phyloP scores from a whole-genome alignment of 106 monocot species.

The Allium cepa region DNA sequence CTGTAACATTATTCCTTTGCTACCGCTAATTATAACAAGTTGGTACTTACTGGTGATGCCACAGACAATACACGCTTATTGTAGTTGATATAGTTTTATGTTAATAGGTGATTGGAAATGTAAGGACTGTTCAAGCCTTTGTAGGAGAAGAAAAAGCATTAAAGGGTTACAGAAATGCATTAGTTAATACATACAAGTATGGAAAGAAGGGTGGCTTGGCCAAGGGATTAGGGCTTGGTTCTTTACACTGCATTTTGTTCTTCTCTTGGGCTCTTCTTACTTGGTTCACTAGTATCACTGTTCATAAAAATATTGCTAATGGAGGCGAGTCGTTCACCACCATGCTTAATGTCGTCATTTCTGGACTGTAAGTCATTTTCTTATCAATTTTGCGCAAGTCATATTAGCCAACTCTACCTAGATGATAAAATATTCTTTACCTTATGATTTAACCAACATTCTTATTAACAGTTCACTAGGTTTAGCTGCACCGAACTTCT shows the following conservation, averaged over 20 bases:
- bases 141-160: constrained; percentile 94
- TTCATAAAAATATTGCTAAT: constrained; percentile 77
- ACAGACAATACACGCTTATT: no score
- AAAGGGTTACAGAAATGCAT: constrained; percentile 38
- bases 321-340: constrained; percentile 98
- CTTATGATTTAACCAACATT: no score
- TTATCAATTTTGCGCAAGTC: no score
- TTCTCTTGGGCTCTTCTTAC: constrained; percentile 90
- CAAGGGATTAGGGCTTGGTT: constrained; percentile 87
- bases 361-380: constrained; percentile 64
- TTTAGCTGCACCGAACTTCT: constrained; percentile 76
- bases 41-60: no score
- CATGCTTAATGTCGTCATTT: constrained; percentile 97
- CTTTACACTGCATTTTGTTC: constrained; percentile 80
- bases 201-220: constrained; percentile 84
- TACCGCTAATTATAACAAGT: no score
- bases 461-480: constrained; percentile 58
- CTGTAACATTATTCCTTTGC: no score
- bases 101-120: constrained; percentile 71
- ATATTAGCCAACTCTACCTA: no score
- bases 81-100: background rate
- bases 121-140: constrained; percentile 91
- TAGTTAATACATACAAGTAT: constrained; percentile 69
- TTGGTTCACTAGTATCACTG: constrained; percentile 88
- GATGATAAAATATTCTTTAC: no score